Base-by-base conservation (phyloP, 192 early-diverging fungal species). In the Thamnidium elegans region DNA sequence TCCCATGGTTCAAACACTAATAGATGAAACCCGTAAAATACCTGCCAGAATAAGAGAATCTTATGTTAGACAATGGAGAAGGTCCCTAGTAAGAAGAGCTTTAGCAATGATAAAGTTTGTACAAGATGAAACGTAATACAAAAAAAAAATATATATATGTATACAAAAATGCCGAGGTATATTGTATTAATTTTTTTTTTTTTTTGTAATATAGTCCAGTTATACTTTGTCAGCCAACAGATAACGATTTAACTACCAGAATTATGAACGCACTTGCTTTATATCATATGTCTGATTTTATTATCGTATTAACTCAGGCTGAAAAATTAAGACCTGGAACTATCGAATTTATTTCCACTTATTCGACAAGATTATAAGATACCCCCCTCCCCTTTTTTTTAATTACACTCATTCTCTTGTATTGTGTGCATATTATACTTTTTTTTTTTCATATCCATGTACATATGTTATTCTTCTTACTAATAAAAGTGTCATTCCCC, bases 51-150 rank as follows among this genome's bases (percentile, higher is more conserved):
- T 79, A 75, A 71, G 81, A 48, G 81, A 82, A 55, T 76, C 73
- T 0, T 82, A 78, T 67, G 73, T 78, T 4, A 66, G 76, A 4
- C 78, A 82, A 55, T 82, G 81, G 81, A 65, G 81, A 21, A 62
- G 76, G 50, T 65, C 70, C 3, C 56, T 82, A 17, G 68, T 82
- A 19, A 72, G 73, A 26, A 66, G 65, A 20, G 73, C 78, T 4
- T 39, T 76, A 58, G 62, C 75, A 4, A 64, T 82, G 32, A 75
- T 82, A n/a, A 82, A 70, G 53, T 67, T 66, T 34, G 58, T 75
- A 2, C 64, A 75, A 46, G 68, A 75, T 19, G 68, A 75, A 60
- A 56, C 68, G 65, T 66, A 66, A 66, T 36, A 11, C n/a, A 23
- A 31, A 46, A 46, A 36, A 21, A 7, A 52, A 3, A 53, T n/a